phyloP scores from a whole-genome alignment of 2,329 filamentous ascomycete genomes.

The Monilinia aucupariae region DNA sequence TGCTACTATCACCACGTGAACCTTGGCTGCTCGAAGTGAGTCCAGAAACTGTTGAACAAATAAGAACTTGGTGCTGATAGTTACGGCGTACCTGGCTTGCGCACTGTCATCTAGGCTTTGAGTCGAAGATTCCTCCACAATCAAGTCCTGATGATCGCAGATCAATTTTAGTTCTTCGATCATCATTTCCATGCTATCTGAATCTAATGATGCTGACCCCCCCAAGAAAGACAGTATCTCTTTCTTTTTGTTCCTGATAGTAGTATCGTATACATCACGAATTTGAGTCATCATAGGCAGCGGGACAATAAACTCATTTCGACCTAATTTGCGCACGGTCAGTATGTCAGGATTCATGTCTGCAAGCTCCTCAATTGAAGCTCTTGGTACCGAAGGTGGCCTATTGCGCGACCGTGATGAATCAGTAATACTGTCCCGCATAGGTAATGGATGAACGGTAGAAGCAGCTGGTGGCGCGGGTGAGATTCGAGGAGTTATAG shows the following conservation, averaged over 20 bases:
- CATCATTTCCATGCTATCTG: conserved; percentile 43
- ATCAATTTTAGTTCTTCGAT: conserved; percentile 48
- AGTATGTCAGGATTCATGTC: neutral
- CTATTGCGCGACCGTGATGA: conserved; percentile 1
- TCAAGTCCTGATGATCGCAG: conserved; percentile 53
- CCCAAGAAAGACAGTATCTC: conserved; percentile 47
- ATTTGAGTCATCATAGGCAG: conserved; percentile 51
- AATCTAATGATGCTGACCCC: conserved; percentile 24
- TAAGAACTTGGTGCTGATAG: conserved; percentile 54
- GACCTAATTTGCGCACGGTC: conserved; percentile 23
- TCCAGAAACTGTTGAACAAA: conserved; percentile 54
- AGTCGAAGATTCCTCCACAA: conserved; percentile 41
- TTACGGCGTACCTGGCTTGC: conserved; percentile 47
- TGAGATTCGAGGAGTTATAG: conserved; percentile 4
- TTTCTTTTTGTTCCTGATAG: conserved; percentile 41
- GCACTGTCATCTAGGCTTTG: conserved; percentile 38
- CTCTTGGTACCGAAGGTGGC: conserved; percentile 2
- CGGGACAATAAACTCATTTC: conserved; percentile 48
- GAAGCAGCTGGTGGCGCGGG: neutral
- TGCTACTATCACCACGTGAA: conserved; percentile 49
- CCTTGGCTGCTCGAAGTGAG: conserved; percentile 40
- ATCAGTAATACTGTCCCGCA: conserved; percentile 9
- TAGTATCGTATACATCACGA: conserved; percentile 48
- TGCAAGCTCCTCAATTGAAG: conserved; percentile 4
- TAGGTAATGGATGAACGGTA: neutral